Base-by-base conservation (phyloP, 106 monocot genomes). In the Platanthera zijinensis region DNA sequence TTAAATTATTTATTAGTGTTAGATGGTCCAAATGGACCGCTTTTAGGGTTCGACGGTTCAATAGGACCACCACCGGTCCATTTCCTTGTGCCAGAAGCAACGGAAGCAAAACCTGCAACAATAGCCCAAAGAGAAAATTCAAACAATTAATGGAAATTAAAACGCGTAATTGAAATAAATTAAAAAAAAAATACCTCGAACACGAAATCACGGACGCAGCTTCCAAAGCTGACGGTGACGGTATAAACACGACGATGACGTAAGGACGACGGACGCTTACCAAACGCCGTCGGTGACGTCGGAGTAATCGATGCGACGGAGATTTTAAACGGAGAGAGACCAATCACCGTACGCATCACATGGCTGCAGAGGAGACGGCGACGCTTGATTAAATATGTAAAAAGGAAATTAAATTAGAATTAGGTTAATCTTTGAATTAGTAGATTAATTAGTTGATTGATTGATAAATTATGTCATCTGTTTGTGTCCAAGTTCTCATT, bases 401-500 rank as follows among this genome's bases (percentile, higher is more conserved):
- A 15, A 10, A 19, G 18, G 51, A n/a, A 70, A 48, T 48, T 48
- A n/a, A 30, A 8, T 47, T 19, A 2, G 10, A 22, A n/a, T 72
- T 51, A 72, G 15, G 9, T 1, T 72, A n/a, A 47, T 14, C 18
- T 30, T 6, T 7, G 67, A 72, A 72, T 72, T 72, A 50, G 21
- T 21, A 17, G n/a, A n/a, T 48, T 71, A n/a, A 14, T n/a, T n/a
- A n/a, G n/a, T 6, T 71, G n/a, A 15, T 15, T 19, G 7, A 28
- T 70, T 48, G 17, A 70, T 51, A 5, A 71, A 11, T 67, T 8
- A 72, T 0, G 50, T 72, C 18, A 51, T 19, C 10, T 50, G 19
- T 19, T 72, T 50, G 7, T 72, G 72, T 72, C 50, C 51, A 72
- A 19, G 18, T 72, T 72, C 46, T 51, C 51, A 51, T 72, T 51